Percentiles rank a stretch among this genome's conserved stretches.
These are phyloP conservation scores for Turritis glabra DNA, from an alignment of 345 rosid species.

Conservation along the genomic window DNA sequence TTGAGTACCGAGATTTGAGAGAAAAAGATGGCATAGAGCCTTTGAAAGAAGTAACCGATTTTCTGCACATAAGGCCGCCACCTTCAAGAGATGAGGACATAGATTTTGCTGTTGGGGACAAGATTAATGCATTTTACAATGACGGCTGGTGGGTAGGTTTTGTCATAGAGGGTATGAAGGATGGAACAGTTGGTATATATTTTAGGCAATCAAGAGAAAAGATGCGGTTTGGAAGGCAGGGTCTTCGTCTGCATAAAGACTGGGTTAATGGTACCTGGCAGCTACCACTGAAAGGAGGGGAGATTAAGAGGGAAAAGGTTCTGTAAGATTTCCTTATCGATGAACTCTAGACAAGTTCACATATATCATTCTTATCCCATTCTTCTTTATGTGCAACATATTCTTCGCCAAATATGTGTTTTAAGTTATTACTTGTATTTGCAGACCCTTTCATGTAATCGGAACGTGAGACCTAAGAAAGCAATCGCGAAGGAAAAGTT, in stretches of 20 bases:
- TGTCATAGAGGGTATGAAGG: constrained; percentile 36
- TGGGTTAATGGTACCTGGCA: constrained; percentile 63
- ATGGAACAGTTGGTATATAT: constrained; percentile 41
- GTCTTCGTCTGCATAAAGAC: constrained; percentile 64
- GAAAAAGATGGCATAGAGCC: constrained; percentile 50
- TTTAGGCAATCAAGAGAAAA: constrained; percentile 51
- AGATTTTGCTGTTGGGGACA: constrained; percentile 45
- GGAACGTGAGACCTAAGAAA: constrained; percentile 31
- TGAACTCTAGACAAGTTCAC: constrained; percentile 14
- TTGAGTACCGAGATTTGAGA: constrained; percentile 53
- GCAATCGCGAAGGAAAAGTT: constrained; percentile 17
- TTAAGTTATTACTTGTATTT: constrained; percentile 9
- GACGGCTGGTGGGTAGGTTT: constrained; percentile 80
- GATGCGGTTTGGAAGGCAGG: constrained; percentile 43
- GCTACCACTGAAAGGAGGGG: constrained; percentile 24
- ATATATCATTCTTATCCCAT: background rate
- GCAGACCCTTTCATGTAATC: constrained; percentile 40
- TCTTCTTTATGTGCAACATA: background rate
- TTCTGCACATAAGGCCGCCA: constrained; percentile 50
- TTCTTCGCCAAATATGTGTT: background rate
- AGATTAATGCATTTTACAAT: constrained; percentile 62
- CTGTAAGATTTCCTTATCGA: constrained; percentile 6
- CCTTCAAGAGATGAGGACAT: constrained; percentile 41
- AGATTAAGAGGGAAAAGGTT: constrained; percentile 29
- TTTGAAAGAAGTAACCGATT: constrained; percentile 49